phyloP scores from a whole-genome alignment of 805 yeast genomes.

The Metschnikowia lochheadii region DNA sequence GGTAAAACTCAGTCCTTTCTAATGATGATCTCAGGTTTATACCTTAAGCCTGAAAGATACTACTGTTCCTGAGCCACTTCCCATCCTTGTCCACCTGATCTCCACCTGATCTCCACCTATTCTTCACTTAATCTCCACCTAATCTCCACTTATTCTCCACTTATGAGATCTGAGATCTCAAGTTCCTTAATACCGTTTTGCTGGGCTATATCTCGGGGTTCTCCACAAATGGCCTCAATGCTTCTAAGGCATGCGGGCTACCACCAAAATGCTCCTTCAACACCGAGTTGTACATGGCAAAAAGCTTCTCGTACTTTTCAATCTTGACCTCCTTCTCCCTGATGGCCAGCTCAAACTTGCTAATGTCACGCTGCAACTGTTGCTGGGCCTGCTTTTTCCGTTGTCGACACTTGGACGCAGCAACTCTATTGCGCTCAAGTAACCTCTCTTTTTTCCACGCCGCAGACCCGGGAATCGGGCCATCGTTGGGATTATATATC shows the following conservation, averaged over 20 bases:
- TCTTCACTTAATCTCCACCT: no score
- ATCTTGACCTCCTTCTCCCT: constrained; percentile 19
- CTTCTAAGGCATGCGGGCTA: constrained; percentile 9
- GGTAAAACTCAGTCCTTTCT: no score
- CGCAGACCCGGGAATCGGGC: constrained; percentile 59
- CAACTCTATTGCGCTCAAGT: constrained; percentile 60
- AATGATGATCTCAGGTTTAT: no score
- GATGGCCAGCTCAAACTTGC: constrained; percentile 45
- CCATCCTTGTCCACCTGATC: no score
- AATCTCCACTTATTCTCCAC: no score
- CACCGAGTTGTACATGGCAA: constrained; percentile 19
- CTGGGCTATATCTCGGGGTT: neutral
- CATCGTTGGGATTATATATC: constrained; percentile 49
- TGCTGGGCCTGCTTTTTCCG: constrained; percentile 66
- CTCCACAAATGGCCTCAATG: constrained; percentile 11
- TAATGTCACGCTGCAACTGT: constrained; percentile 59
- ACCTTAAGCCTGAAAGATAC: no score
- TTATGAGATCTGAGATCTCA: no score
- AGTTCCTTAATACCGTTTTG: no score
- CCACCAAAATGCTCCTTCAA: constrained; percentile 18
- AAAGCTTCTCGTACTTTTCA: constrained; percentile 20
- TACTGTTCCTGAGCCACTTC: no score
- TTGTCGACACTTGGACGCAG: constrained; percentile 66
- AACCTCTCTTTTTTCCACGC: constrained; percentile 66
- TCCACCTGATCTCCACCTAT: no score